These are phyloP conservation scores for Pseudogymnoascus sp. DNA, from an alignment of 2,329 filamentous ascomycete genomes.

Conservation along the genomic window DNA sequence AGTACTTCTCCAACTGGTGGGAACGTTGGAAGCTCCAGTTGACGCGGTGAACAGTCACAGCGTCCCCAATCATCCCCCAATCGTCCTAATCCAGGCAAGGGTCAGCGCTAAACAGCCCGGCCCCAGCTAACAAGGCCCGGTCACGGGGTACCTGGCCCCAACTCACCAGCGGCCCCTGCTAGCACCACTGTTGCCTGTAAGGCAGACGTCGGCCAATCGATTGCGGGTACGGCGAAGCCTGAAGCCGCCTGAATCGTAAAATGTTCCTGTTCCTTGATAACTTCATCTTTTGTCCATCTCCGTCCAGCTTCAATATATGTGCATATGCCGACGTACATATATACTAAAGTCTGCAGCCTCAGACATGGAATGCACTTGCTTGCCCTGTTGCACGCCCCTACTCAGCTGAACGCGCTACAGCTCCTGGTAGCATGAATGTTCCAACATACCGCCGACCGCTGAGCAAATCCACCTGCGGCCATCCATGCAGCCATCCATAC, in stretches of 20 bases:
- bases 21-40: not conserved
- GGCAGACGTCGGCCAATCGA: conserved; percentile 1
- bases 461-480: not conserved
- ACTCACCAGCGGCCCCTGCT: not conserved
- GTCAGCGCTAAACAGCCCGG: not conserved
- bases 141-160: conserved; percentile 3
- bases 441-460: not conserved
- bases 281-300: not conserved
- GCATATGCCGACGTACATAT: not conserved
- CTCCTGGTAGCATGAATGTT: not conserved
- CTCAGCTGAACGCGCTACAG: not conserved
- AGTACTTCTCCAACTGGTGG: not conserved
- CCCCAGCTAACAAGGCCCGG: not conserved
- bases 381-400: not conserved
- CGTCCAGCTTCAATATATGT: not conserved
- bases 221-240: not conserved
- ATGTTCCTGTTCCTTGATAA: not conserved
- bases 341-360: not conserved
- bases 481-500: conserved; percentile 1
- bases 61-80: not conserved
- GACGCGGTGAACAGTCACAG: not conserved
- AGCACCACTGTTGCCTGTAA: not conserved
- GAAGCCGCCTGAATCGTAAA: not conserved
- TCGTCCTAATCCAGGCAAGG: not conserved
- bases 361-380: not conserved